These are phyloP conservation scores for Alloascoidea hylecoeti DNA, from an alignment of 805 yeast genomes.

Conservation along the genomic window DNA sequence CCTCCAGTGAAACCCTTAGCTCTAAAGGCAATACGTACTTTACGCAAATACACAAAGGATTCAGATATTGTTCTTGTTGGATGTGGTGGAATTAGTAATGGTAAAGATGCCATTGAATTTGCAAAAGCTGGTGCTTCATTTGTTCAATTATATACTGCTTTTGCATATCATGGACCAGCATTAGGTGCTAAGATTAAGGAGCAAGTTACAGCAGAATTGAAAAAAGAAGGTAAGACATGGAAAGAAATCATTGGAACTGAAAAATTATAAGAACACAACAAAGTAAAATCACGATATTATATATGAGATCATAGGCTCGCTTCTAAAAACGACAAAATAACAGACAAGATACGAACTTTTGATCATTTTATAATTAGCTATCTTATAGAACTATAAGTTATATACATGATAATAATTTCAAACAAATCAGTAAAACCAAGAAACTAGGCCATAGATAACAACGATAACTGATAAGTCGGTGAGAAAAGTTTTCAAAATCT, in stretches of 20 bases:
- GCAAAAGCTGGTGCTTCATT: constrained; percentile 92
- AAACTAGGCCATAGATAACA: neutral
- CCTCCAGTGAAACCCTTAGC: constrained; percentile 75
- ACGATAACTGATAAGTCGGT: constrained; percentile 1
- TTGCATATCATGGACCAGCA: constrained; percentile 90
- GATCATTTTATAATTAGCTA: no score
- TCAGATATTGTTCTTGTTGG: constrained; percentile 69
- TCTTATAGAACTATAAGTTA: no score
- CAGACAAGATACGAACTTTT: no score
- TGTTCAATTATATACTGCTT: constrained; percentile 76
- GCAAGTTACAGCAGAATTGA: constrained; percentile 44
- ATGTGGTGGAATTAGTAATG: constrained; percentile 87
- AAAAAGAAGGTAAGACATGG: constrained; percentile 76
- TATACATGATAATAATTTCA: no score
- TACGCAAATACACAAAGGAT: constrained; percentile 68
- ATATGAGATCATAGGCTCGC: no score
- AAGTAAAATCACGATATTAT: no score
- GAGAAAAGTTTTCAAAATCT: neutral
- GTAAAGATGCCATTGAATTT: constrained; percentile 81
- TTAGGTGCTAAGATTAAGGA: constrained; percentile 46
- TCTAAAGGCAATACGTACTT: constrained; percentile 50
- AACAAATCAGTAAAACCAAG: no score
- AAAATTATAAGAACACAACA: no score
- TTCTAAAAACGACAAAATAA: no score
- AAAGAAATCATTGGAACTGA: constrained; percentile 60